These are phyloP conservation scores for Carallia brachiata DNA, from an alignment of 345 rosid genomes.

Conservation along the genomic window DNA sequence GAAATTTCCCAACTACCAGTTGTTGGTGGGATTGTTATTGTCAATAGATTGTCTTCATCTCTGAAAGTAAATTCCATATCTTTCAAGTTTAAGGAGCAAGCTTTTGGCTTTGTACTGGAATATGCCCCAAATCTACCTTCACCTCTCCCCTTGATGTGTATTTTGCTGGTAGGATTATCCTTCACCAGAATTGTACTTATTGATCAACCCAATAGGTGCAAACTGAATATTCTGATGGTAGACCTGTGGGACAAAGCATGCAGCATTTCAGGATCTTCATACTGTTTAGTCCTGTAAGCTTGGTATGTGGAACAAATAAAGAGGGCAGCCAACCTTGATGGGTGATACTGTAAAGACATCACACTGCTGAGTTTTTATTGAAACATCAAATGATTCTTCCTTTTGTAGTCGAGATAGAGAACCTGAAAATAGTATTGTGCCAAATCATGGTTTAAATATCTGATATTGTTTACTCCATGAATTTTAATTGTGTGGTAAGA, in stretches of 20 bases:
- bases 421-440: conserved; percentile 15
- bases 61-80: conserved; percentile 20
- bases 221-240: conserved; percentile 38
- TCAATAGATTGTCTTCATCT: conserved; percentile 32
- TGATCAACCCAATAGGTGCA: conserved; percentile 47
- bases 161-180: neutral
- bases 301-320: neutral
- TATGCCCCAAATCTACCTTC: conserved; percentile 45
- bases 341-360: conserved; percentile 48
- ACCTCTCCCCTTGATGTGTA: conserved; percentile 43
- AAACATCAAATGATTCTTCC: conserved; percentile 27
- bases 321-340: conserved; percentile 35
- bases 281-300: too few species aligned
- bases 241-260: conserved; percentile 23
- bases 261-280: too few species aligned
- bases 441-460: too few species aligned
- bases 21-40: conserved; percentile 25
- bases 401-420: conserved; percentile 27
- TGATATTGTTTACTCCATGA: too few species aligned
- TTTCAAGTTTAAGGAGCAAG: conserved; percentile 29
- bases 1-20: conserved; percentile 34
- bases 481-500: neutral
- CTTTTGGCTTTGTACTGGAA: conserved; percentile 39
- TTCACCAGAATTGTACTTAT: conserved; percentile 57
- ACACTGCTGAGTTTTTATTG: conserved; percentile 39